Conservation (phyloP, 441 rosid species). For the Codiaeum variegatum region DNA sequence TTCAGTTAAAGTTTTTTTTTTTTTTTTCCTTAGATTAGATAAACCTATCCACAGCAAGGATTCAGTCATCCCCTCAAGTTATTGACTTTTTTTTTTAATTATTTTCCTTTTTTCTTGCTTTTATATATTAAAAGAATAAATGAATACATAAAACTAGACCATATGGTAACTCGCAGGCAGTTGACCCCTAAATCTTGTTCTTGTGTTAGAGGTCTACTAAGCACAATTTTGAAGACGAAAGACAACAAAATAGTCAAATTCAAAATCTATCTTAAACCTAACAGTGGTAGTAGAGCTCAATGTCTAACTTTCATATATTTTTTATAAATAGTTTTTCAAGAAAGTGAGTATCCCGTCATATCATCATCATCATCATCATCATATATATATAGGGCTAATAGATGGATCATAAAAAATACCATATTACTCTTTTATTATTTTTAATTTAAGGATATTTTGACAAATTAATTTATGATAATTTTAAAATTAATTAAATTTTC, state of each 20-base stretch:
- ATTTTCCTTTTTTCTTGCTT: too few relatives aligned
- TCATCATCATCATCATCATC: too few relatives aligned
- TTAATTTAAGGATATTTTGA: too few relatives aligned
- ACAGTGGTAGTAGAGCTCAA: background rate
- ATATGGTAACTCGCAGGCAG: background rate
- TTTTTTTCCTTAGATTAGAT: background rate
- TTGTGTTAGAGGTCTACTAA: background rate
- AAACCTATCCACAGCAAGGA: conserved; percentile 10
- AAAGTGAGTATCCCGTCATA: too few relatives aligned
- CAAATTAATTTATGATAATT: too few relatives aligned
- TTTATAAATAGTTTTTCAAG: too few relatives aligned
- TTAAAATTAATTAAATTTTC: too few relatives aligned
- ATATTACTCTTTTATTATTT: too few relatives aligned
- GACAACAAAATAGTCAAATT: conserved; percentile 21
- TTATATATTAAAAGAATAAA: background rate
- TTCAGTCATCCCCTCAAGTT: background rate
- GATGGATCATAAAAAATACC: too few relatives aligned
- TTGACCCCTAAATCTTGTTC: background rate
- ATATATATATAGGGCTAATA: too few relatives aligned
- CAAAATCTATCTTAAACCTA: conserved; percentile 29
- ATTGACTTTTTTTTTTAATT: background rate
- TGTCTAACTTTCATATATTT: too few relatives aligned
- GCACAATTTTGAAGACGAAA: background rate
- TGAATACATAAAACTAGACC: background rate
- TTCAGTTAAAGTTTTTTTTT: background rate